Conservation (phyloP, 1,284 basidiomycete genomes). For the Calocybe gambosa region DNA sequence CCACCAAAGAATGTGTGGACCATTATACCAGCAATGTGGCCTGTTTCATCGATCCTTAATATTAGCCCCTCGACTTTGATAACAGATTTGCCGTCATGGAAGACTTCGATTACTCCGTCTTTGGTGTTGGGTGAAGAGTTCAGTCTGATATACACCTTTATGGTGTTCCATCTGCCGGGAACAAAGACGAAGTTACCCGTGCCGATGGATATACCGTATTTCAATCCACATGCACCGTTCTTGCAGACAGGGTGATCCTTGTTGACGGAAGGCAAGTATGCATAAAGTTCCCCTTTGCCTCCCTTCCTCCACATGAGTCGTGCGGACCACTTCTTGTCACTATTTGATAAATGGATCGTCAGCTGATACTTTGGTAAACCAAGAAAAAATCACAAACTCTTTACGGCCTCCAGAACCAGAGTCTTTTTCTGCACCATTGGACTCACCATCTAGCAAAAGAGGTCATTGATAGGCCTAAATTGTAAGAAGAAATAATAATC, state of each 20-base stretch:
- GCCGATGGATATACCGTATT: slow-evolving; percentile 53
- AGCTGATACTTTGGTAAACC: not conserved
- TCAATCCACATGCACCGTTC: slow-evolving; percentile 43
- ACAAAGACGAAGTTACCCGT: slow-evolving; percentile 48
- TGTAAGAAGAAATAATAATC: not conserved
- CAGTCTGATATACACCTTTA: slow-evolving; percentile 47
- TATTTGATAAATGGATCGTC: not conserved
- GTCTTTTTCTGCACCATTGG: slow-evolving; percentile 1
- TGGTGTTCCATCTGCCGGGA: slow-evolving; percentile 47
- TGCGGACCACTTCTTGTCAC: slow-evolving; percentile 35
- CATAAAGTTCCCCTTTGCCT: slow-evolving; percentile 46
- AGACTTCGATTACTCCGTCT: slow-evolving; percentile 47
- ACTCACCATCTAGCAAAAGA: slow-evolving; percentile 9
- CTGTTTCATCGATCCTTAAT: slow-evolving; percentile 29
- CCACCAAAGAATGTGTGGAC: slow-evolving; percentile 57
- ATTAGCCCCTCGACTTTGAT: slow-evolving; percentile 37
- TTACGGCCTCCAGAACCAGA: slow-evolving; percentile 39
- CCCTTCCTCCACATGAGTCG: slow-evolving; percentile 42
- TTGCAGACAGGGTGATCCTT: slow-evolving; percentile 22
- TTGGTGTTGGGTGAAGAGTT: slow-evolving; percentile 38
- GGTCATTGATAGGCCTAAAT: not conserved
- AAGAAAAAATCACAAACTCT: slow-evolving; percentile 11
- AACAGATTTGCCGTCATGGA: slow-evolving; percentile 41
- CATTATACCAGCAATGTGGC: slow-evolving; percentile 44
- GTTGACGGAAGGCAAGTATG: slow-evolving; percentile 43